Base-by-base conservation (phyloP, 345 rosid genomes). In the Syzygium aqueum region DNA sequence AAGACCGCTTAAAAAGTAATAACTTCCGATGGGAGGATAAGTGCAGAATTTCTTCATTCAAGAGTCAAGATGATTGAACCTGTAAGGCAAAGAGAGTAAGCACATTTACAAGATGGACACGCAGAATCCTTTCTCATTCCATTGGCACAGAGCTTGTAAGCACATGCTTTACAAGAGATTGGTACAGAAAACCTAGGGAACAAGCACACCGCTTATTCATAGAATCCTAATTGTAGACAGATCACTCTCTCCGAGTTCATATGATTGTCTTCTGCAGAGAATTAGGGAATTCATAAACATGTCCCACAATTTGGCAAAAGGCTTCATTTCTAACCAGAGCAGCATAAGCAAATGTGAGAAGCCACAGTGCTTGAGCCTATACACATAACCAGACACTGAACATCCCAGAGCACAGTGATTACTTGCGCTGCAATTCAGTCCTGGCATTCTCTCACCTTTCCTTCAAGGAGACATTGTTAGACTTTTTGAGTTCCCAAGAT, bases 401-500 rank as follows among this genome's bases (percentile, higher is more conserved):
- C 14, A 56, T 30, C 77, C 37, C 40, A 3, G 37, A 63, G 40
- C 22, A 14, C 19, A 85, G 2, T 63, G 21, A 63, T 63, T 63
- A 63, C 77, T 63, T 2, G 0, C 5, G 21, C 40, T 14, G 77
- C 77, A 65, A 43, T 65, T 73, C 25, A 9, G 25, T 40, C 49
- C 49, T 73, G 49, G 49, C 80, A 73, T 73, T 33, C 80, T 67
- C 85, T 94, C 93, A 96, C 88, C 95, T 91, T 92, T 94, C 99
- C 91, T 96, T 96, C 90, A 90, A 77, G 84, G 95, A 93, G 53
- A 93, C 91, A 86, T 88, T 91, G 89, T 91, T 90, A 9, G 96
- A 95, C 92, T 92, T 95, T 65, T 93, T 93, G 54, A 95, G 91
- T 88, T 95, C 98, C 98, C 97, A 96, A 37, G 95, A 93, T 19